Base-by-base conservation (phyloP, 164 flowering plant species). In the Aristolochia contorta region DNA sequence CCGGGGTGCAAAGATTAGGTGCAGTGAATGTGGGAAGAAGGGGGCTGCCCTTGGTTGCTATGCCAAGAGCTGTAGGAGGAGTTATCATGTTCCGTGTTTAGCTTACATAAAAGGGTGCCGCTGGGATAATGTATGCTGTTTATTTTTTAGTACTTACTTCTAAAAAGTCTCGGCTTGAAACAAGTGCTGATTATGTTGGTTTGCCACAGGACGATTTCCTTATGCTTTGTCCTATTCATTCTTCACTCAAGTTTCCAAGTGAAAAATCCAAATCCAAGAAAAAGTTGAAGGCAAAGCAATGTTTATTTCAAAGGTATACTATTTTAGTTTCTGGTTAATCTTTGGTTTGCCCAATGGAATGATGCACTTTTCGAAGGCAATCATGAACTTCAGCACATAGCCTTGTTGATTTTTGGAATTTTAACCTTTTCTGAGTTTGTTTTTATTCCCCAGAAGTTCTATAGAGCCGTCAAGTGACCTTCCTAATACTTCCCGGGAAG, bases 181-280 rank as follows among this genome's bases (percentile, higher is more conserved):
- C 47, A 48, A 13, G 54, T 16, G 54, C 60, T n/a, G 25, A 15
- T 25, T 23, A 53, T 32, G 52, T 60, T 53, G 55, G 0, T 50
- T 37, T 63, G 61, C 68, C 62, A 22, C 84, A 89, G 96, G 86
- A 77, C 12, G 65, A 80, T 21, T 85, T 68, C 68, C 68, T 80
- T n/a, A 37, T 91, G 82, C 84, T 86, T 1, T 89, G 96, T 67
- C 92, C 96, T 33, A 56, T 48, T 54, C 98, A 91, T 74, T 58
- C 75, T 60, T 77, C 81, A 2, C 55, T 61, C 50, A 80, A 63
- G 62, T 84, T 91, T 71, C 98, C 95, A 54, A 69, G 60, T 27
- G 95, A 87, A 67, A 82, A 70, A 64, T 72, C 75, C 58, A 72
- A 64, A 57, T 59, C 69, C 47, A 24, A 51, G 54, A 72, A 76